Conservation (phyloP, 305 asterid species). For the Fraxinus paxiana region DNA sequence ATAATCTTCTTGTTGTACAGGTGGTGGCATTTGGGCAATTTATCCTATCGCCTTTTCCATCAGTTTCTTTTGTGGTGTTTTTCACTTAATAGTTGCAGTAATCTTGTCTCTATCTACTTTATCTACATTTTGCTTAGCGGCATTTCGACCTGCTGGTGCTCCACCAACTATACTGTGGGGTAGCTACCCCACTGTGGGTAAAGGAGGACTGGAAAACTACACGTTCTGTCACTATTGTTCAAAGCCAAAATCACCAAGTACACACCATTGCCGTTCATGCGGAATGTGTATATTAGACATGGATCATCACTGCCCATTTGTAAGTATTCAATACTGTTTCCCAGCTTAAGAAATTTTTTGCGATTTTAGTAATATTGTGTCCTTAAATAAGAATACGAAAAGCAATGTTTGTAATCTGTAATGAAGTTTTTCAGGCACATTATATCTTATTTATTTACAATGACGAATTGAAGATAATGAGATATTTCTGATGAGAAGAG, state of each 20-base stretch:
- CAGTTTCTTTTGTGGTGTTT: conserved; percentile 45
- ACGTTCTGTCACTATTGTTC: conserved; percentile 73
- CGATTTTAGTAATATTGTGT: background rate
- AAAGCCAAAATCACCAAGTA: conserved; percentile 79
- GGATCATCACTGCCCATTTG: conserved; percentile 99
- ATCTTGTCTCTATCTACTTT: conserved; percentile 56
- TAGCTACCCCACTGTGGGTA: conserved; percentile 85
- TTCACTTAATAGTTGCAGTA: conserved; percentile 41
- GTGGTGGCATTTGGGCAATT: conserved; percentile 83
- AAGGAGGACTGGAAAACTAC: conserved; percentile 79
- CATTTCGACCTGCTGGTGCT: conserved; percentile 72
- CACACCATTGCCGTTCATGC: conserved; percentile 92
- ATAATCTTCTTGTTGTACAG: conserved; percentile 42
- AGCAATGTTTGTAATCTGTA: background rate
- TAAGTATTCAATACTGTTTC: conserved; percentile 39
- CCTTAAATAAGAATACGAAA: background rate
- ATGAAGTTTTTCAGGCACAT: background rate
- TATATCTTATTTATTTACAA: background rate
- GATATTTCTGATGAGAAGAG: conserved; percentile 2
- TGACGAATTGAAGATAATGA: background rate
- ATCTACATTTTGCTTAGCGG: conserved; percentile 55
- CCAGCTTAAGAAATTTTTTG: background rate
- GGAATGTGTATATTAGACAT: conserved; percentile 78
- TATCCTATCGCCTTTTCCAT: conserved; percentile 64
- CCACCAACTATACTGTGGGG: conserved; percentile 88